phyloP scores from a whole-genome alignment of 129 eudicot species.

The Flaveria trinervia region DNA sequence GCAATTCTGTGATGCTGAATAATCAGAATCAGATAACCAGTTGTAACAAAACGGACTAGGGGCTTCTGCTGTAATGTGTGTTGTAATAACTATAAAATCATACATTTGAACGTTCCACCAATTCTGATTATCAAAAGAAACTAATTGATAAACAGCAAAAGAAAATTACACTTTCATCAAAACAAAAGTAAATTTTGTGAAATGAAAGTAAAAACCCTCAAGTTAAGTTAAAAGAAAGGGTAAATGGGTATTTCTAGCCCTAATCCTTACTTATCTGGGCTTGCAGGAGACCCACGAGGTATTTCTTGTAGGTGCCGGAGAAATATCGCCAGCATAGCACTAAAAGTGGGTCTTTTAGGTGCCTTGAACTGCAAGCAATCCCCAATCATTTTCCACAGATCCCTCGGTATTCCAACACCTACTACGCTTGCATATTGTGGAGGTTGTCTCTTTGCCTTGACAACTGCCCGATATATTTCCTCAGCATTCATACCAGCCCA shows the following conservation, averaged over 20 bases:
- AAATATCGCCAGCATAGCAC: constrained; percentile 83
- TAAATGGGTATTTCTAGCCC: constrained; percentile 1
- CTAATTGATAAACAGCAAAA: background rate
- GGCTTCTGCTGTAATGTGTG: background rate
- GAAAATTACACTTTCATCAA: background rate
- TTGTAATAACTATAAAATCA: background rate
- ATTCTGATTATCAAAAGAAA: constrained; percentile 10
- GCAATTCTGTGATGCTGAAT: constrained; percentile 1
- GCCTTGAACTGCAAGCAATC: constrained; percentile 93
- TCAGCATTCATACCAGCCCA: constrained; percentile 95
- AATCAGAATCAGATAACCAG: background rate
- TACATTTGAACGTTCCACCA: background rate
- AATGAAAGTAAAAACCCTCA: background rate
- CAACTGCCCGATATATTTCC: constrained; percentile 85
- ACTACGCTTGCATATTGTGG: constrained; percentile 98
- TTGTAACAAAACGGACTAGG: constrained; percentile 3
- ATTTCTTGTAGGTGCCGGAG: constrained; percentile 89
- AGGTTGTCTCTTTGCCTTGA: constrained; percentile 74
- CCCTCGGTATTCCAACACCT: constrained; percentile 98
- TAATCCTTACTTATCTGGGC: constrained; percentile 78
- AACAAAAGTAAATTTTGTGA: background rate
- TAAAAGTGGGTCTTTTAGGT: constrained; percentile 83
- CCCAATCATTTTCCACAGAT: constrained; percentile 98
- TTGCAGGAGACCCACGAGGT: constrained; percentile 94
- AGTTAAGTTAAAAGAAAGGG: background rate